Conservation (phyloP, 2,329 filamentous ascomycete genomes). For the Trichoderma polysporum region DNA sequence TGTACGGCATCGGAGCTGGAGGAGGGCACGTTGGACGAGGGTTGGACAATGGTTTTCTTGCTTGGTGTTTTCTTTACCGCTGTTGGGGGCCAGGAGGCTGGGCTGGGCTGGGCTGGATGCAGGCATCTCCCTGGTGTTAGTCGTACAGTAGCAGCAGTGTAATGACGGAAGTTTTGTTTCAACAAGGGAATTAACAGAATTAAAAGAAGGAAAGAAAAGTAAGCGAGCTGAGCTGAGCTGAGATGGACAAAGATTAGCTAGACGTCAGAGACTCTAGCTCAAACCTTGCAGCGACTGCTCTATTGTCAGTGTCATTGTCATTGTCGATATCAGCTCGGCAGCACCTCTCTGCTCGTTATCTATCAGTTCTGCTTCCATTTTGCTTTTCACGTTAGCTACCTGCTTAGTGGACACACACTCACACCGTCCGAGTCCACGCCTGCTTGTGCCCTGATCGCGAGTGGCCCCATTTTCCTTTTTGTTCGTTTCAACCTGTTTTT, state of each 20-base stretch:
- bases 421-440: no score
- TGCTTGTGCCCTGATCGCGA: conserved; percentile 7
- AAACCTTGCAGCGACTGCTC: no score
- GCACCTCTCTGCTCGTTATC: no score
- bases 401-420: conserved; percentile 6
- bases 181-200: no score
- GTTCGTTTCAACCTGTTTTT: not conserved
- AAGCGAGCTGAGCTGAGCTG: not conserved
- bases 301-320: not conserved
- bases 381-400: not conserved
- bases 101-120: no score
- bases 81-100: no score
- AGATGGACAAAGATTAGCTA: not conserved
- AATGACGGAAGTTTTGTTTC: not conserved
- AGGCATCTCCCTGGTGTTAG: not conserved
- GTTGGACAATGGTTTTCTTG: not conserved
- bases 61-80: not conserved
- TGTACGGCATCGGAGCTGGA: not conserved
- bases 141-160: not conserved
- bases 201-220: not conserved
- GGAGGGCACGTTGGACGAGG: conserved; percentile 8
- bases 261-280: no score
- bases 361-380: not conserved
- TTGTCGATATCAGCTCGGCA: no score
- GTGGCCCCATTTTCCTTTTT: conserved; percentile 1